Evolutionary conservation across 2,329 filamentous ascomycete genomes (phyloP), one percentile per base, ranked within the genome.

Genomic region (Paraconiothyrium sp.): DNA sequence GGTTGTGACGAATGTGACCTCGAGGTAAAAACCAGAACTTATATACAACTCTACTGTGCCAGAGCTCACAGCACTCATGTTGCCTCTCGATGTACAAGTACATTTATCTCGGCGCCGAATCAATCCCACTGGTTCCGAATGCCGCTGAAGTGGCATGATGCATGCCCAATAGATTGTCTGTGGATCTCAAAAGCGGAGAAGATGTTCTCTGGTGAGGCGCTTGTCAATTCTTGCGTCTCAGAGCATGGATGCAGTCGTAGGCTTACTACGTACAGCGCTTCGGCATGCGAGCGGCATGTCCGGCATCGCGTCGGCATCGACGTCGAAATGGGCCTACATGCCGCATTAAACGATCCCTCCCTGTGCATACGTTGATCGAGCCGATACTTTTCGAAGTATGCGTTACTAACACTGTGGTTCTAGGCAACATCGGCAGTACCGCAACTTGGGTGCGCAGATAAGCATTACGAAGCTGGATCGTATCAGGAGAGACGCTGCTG

Each of bases 81-180:
- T 35, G 7, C 27, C 30, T 44, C 20, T 11, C 39, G n/a, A 35
- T 13, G 43, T 11, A 34, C 11, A 1, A 34, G 20, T 4, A 34
- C 16, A 46, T 16, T 24, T 27, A 20, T 20, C 7, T 34, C 24
- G 27, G 52, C 52, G n/a, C 52, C 8, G 39, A 34, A 27, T 46
- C 39, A 11, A 6, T 44, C 14, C 9, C 35, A n/a, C 32, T 34
- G 16, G 9, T 35, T 47, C 54, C 43, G 54, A 20, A n/a, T 56
- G 54, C 54, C 41, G 54, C 30, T 41, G 39, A n/a, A 56, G 54
- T 56, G 54, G 54, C 54, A 32, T 47, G 54, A 56, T 56, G 8
- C 11, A 20, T 32, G 16, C 30, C 39, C 16, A 7, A 13, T 27
- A 47, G 32, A 46, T 39, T 47, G 11, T 47, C 43, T 37, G 30